Conservation (phyloP, 2,329 filamentous ascomycete genomes). For the Ophiocordyceps polyrhachis-furcata region DNA sequence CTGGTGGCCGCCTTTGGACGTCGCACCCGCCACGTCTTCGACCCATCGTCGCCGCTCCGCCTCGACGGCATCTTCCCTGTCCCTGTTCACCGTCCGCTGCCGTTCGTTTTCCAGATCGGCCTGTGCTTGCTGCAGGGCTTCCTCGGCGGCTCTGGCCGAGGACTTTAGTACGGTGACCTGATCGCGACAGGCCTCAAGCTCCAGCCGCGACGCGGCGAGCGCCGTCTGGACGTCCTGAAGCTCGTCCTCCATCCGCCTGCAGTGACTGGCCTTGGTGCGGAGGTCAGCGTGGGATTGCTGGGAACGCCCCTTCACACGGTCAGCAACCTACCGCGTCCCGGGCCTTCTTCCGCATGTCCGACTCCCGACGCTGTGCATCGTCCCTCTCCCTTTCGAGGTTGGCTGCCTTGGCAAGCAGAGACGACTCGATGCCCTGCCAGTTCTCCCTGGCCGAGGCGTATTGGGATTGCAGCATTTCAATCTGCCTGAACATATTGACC, state of each 20-base stretch:
- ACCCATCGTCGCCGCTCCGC: conserved; percentile 29
- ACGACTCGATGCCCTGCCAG: conserved; percentile 91
- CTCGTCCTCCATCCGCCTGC: conserved; percentile 60
- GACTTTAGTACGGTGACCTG: conserved; percentile 44
- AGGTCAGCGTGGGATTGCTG: background rate
- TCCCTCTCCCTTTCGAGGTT: conserved; percentile 80
- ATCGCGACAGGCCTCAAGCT: conserved; percentile 39
- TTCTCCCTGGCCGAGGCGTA: conserved; percentile 90
- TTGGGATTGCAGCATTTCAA: conserved; percentile 89
- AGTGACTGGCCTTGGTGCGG: conserved; percentile 35
- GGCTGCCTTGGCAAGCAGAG: conserved; percentile 56
- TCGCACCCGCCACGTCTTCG: conserved; percentile 26
- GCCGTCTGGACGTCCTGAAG: conserved; percentile 50
- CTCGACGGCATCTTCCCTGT: conserved; percentile 17
- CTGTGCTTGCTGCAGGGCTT: conserved; percentile 37
- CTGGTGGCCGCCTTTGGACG: conserved; percentile 19
- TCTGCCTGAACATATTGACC: conserved; percentile 76
- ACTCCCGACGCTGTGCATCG: conserved; percentile 65
- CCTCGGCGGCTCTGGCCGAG: conserved; percentile 46
- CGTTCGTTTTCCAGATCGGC: conserved; percentile 30
- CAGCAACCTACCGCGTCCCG: conserved; percentile 54
- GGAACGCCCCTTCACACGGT: background rate
- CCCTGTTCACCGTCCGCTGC: conserved; percentile 13
- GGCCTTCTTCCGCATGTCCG: conserved; percentile 74
- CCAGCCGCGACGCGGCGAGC: conserved; percentile 44